These are phyloP conservation scores for Tulasnella sp. DNA, from an alignment of 768 basidiomycete species.

Conservation along the genomic window DNA sequence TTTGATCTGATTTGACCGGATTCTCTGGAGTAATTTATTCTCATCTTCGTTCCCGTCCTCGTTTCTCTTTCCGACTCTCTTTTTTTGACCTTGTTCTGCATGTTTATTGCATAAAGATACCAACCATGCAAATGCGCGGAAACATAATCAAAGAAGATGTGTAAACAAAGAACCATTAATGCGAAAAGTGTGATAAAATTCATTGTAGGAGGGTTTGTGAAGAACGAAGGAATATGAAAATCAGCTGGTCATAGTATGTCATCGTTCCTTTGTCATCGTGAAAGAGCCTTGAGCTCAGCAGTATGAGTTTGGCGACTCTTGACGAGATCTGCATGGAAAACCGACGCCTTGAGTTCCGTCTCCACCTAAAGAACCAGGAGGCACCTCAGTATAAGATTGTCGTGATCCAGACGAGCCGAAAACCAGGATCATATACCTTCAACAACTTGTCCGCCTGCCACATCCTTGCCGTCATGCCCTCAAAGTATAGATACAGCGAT, in stretches of 20 bases:
- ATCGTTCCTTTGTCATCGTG: neutral
- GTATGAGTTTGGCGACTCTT: constrained; percentile 45
- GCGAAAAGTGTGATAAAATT: neutral
- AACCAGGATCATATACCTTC: constrained; percentile 45
- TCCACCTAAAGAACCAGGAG: constrained; percentile 44
- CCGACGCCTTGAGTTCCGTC: constrained; percentile 40
- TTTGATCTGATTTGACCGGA: neutral
- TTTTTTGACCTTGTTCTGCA: no score
- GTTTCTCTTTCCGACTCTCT: neutral
- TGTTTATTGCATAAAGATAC: neutral
- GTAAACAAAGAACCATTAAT: neutral
- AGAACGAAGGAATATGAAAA: neutral
- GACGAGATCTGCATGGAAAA: constrained; percentile 46
- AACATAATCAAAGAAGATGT: neutral
- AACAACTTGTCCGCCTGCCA: constrained; percentile 89
- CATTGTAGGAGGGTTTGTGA: neutral
- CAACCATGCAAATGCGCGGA: neutral
- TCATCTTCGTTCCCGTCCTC: neutral
- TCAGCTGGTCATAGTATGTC: neutral
- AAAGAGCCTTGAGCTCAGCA: constrained; percentile 21
- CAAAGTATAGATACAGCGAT: constrained; percentile 79
- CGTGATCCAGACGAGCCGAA: neutral
- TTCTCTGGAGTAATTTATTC: neutral
- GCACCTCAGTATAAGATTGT: neutral
- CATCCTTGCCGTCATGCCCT: constrained; percentile 82